Evolutionary conservation across 78 protist genomes (phyloP), one percentile per base, ranked within the genome.

Genomic region (Cavenderia fasciculata): DNA sequence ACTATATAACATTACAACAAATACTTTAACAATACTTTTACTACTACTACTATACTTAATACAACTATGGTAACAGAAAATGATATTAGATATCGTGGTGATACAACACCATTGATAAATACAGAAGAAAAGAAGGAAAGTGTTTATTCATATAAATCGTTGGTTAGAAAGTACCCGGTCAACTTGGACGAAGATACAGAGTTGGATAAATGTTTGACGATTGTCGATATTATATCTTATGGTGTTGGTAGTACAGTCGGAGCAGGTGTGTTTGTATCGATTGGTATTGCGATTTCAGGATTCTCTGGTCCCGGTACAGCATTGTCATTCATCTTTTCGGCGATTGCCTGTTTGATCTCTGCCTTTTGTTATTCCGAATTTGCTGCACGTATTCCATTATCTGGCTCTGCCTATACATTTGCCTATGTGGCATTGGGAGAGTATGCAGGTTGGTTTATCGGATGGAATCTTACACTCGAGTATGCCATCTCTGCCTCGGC

Each of bases 211-310:
- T 78, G 87, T 66, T 44, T 89, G 84, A 77, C 86, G 18, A 29
- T 77, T 1, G 11, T 74, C 14, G 94, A 91, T 82, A 74, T 91
- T 51, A 72, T 91, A 27, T 74, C 87, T 23, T 91, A 91, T 76
- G 94, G 94, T 77, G 41, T 91, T 27, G 94, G 87, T 76, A 16
- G 54, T 11, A 82, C 94, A 0, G 85, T 91, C 18, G 88, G 96
- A 38, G 92, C 96, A 4, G 96, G 96, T 33, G 94, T 94, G 4
- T 94, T 94, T 72, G 96, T 94, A 12, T 25, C 91, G 18, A 75
- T 85, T 10, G 96, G 96, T 40, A 34, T 70, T 46, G 96, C 92
- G 16, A 79, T 90, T 11, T 25, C 27, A 10, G 4, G 59, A 0
- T 12, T 44, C 8, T 95, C 96, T 4, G 96, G 96, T 31, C 96